Conservation (phyloP, 106 monocot genomes). For the Agapanthus africanus region DNA sequence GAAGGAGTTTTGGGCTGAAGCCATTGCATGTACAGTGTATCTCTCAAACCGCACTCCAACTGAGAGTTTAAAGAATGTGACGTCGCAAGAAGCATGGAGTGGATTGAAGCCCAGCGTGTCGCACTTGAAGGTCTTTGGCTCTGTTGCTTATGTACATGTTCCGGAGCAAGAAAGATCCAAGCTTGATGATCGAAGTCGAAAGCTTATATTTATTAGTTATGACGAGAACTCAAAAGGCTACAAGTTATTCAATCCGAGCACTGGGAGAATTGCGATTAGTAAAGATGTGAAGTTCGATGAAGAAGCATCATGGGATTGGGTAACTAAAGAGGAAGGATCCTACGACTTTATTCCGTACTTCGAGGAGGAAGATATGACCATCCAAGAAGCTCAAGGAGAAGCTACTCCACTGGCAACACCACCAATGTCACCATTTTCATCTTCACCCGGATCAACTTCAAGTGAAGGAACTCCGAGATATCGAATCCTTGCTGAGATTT, state of each 20-base stretch:
- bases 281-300: slow-evolving; percentile 18
- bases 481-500: not conserved
- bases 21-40: slow-evolving; percentile 1
- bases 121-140: not conserved
- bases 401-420: not conserved
- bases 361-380: not conserved
- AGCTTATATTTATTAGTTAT: not conserved
- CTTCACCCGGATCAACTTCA: not conserved
- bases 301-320: not conserved
- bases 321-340: not conserved
- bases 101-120: not conserved
- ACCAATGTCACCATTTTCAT: not conserved
- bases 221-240: not conserved
- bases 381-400: not conserved
- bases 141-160: not conserved
- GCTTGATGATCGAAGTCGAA: not conserved
- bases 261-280: not conserved
- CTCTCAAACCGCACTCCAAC: not conserved
- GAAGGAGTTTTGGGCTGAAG: slow-evolving; percentile 9
- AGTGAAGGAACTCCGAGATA: not conserved
- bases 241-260: not conserved
- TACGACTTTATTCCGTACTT: not conserved
- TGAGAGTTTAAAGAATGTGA: not conserved
- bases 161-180: not conserved
- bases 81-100: slow-evolving; percentile 2